Percentiles rank a stretch among this genome's conserved stretches.
These are phyloP conservation scores for Alternaria sp. DNA, from an alignment of 2,329 filamentous ascomycete genomes.

Conservation along the genomic window DNA sequence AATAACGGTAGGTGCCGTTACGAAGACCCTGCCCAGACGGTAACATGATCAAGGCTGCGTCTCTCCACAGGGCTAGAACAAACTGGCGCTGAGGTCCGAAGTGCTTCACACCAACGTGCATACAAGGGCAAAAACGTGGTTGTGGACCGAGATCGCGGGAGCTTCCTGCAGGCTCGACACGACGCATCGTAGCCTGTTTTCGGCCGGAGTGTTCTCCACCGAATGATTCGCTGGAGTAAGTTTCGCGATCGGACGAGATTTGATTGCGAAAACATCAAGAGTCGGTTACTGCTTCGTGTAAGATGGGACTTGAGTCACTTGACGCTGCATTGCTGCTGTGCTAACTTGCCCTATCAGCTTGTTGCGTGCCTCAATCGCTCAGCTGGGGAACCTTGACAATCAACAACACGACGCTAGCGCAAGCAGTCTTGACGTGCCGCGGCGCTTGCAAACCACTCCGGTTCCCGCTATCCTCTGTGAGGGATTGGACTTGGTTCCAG, in stretches of 20 bases:
- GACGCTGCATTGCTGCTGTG: not conserved
- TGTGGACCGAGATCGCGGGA: slow-evolving; percentile 5
- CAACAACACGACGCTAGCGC: not conserved
- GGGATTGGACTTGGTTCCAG: not conserved
- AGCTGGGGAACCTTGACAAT: not conserved
- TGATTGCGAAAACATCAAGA: not conserved
- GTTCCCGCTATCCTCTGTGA: not conserved
- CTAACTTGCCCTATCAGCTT: not conserved
- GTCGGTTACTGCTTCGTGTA: not conserved
- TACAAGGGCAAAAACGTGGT: slow-evolving; percentile 1
- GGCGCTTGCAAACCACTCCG: not conserved
- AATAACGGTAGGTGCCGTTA: not conserved
- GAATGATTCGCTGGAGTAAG: not conserved
- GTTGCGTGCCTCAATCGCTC: not conserved
- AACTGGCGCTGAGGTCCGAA: slow-evolving; percentile 1
- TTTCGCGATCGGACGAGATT: not conserved
- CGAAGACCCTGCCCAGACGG: not conserved
- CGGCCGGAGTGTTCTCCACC: not conserved
- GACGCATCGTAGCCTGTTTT: not conserved
- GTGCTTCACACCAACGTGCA: not conserved
- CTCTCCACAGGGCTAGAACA: not conserved
- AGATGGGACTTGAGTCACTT: not conserved
- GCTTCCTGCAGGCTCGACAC: not conserved
- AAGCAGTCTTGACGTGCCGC: not conserved
- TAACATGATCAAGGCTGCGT: not conserved